Base-by-base conservation (phyloP, 2,329 filamentous ascomycete genomes). In the Aspergillus jensenii region DNA sequence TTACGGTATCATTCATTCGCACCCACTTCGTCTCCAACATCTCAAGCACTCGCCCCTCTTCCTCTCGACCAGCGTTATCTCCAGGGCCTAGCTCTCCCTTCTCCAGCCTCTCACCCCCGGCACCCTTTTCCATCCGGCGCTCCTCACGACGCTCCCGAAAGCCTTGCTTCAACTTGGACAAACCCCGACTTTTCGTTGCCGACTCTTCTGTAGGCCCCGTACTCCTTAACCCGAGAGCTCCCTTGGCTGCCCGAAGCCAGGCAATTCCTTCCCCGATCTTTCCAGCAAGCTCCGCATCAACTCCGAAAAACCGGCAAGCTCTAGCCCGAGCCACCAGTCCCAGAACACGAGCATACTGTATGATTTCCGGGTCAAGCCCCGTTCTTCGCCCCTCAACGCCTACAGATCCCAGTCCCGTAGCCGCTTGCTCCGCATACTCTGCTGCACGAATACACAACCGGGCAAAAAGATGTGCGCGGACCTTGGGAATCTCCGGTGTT, bases 1-100 rank as follows among this genome's bases (percentile, higher is more conserved):
- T 78, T 77, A 96, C 90, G 17, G 90, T 96, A 74, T 97, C 91
- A 70, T 99, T 99, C 75, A 92, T 86, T 77, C 92, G 95, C 61
- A 85, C 86, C 93, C 95, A 97, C 72, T 96, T 97, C 39, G 81
- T 83, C 66, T 96, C 85, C 35, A 99, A 78, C 86, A 95, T 91
- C 67, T 95, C 90, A 52, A 97, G 81, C 2, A 98, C 89, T 55
- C 92, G 83, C 2, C 83, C 86, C 76, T 99, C 95, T 72, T 98
- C 95, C 17, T 91, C 76, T 66, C 85, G 88, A 1, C 95, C 93
- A 0, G 88, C 93, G 75, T 97, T 93, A 46, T 87, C 80, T 0
- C 93, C 93, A 25, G 73, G 65, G 33, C 73, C 69, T 21, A 77
- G 62, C 43, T 69, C 68, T 3, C 68, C 70, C 48, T 69, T 71